Percentiles rank a stretch among this genome's conserved stretches.
Evolutionary conservation across 2,329 filamentous ascomycete species (phyloP).

Genomic region (Chaetomium globosum): DNA sequence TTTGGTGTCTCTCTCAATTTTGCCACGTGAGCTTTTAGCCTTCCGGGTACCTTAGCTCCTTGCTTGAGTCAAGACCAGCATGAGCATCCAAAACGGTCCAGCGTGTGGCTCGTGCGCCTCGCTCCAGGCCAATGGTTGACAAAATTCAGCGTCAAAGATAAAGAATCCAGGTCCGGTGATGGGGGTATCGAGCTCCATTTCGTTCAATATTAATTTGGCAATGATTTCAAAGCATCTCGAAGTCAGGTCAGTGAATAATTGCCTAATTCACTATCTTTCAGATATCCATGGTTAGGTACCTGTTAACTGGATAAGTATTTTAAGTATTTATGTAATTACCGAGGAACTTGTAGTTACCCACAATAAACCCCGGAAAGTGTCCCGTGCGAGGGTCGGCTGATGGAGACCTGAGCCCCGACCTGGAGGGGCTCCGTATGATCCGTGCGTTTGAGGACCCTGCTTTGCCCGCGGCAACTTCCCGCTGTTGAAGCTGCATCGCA

Average conservation of each 20-base stretch:
- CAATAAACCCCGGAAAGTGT: background rate
- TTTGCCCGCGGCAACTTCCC: constrained; percentile 23
- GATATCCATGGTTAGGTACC: no score
- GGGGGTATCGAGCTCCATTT: background rate
- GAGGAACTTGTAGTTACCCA: background rate
- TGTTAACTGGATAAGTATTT: background rate
- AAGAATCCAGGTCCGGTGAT: background rate
- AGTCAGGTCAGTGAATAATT: background rate
- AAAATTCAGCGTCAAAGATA: background rate
- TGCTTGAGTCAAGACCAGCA: no score
- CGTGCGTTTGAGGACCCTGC: constrained; percentile 13
- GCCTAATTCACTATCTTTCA: no score
- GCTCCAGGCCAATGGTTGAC: background rate
- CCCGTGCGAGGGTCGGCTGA: constrained; percentile 4
- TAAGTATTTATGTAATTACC: background rate
- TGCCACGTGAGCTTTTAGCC: constrained; percentile 8
- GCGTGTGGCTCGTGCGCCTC: background rate
- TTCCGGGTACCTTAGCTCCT: no score
- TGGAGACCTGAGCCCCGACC: background rate
- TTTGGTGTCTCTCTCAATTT: background rate
- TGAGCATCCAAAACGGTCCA: background rate
- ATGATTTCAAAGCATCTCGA: background rate
- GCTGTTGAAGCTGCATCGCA: constrained; percentile 7
- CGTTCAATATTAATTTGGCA: background rate
- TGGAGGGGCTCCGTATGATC: constrained; percentile 1